Conservation (phyloP, 495 filamentous ascomycete species). For the Evernia prunastri region DNA sequence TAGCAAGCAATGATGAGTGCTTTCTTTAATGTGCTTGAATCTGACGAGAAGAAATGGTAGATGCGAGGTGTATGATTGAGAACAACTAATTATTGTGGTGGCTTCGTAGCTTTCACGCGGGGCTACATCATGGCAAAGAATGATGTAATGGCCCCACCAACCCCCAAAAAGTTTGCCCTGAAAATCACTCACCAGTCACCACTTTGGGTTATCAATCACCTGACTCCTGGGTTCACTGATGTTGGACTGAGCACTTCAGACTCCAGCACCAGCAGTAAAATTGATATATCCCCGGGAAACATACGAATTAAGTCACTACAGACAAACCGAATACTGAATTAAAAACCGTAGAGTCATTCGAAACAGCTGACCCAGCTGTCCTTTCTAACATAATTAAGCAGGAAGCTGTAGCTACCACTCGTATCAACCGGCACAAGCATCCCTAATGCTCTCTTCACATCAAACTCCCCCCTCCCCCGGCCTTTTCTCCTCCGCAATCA, state of each 20-base stretch:
- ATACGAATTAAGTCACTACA: not conserved
- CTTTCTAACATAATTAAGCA: not conserved
- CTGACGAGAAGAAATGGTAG: not conserved
- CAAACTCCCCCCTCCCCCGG: not conserved
- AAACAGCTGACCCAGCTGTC: not conserved
- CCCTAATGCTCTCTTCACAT: no score
- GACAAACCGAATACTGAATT: not conserved
- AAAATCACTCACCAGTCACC: constrained; percentile 15
- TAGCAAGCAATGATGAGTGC: not conserved
- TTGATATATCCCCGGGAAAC: not conserved
- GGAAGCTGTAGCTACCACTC: not conserved
- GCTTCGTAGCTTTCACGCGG: constrained; percentile 4
- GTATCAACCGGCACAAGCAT: no score
- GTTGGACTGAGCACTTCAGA: not conserved
- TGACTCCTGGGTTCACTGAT: not conserved
- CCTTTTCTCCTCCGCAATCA: not conserved
- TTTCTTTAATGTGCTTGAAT: not conserved
- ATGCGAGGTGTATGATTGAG: not conserved
- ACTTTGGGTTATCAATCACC: not conserved
- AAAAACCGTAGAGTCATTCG: not conserved
- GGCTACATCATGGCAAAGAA: constrained; percentile 13
- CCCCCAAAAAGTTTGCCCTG: constrained; percentile 16
- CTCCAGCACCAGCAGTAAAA: not conserved
- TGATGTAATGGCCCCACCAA: constrained; percentile 15
- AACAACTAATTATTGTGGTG: not conserved